These are phyloP conservation scores for Ophiostoma ips DNA, from an alignment of 2,329 filamentous ascomycete species.

Conservation along the genomic window DNA sequence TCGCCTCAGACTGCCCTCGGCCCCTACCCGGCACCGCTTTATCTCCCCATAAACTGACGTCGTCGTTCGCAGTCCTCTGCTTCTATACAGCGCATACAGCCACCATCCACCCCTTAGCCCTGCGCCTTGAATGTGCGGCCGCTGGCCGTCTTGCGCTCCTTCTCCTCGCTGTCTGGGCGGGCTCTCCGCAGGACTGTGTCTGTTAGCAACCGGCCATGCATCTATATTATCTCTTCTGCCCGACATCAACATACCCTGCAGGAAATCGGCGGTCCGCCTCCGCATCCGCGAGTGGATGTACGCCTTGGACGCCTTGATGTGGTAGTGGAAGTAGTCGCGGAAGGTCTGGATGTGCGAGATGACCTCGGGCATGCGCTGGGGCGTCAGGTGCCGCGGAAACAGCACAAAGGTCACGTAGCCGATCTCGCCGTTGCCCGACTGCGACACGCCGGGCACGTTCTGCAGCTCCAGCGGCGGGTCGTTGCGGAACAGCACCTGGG, in stretches of 20 bases:
- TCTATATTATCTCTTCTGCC: background rate
- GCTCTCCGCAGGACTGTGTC: slow-evolving; percentile 78
- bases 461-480: slow-evolving; percentile 88
- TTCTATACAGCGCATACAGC: too few species aligned
- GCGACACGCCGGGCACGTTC: slow-evolving; percentile 67
- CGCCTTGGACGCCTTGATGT: slow-evolving; percentile 98
- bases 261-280: slow-evolving; percentile 91
- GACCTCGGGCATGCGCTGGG: slow-evolving; percentile 80
- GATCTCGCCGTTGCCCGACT: slow-evolving; percentile 66
- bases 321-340: slow-evolving; percentile 99
- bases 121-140: slow-evolving; percentile 68
- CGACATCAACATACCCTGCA: slow-evolving; percentile 65
- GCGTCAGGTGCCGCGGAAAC: slow-evolving; percentile 86
- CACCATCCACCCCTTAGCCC: background rate
- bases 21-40: background rate
- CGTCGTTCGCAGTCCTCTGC: too few species aligned
- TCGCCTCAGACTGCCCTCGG: background rate
- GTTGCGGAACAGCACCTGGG: slow-evolving; percentile 90
- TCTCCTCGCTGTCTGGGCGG: slow-evolving; percentile 88
- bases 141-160: slow-evolving; percentile 95
- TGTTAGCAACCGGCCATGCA: background rate
- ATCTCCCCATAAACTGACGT: background rate
- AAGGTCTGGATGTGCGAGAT: slow-evolving; percentile 99
- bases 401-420: slow-evolving; percentile 98
- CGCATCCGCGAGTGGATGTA: slow-evolving; percentile 99